A percentile compares a stretch with the other conserved stretches of the same genome.
phyloP scores from a whole-genome alignment of 306 rosid species.

The Casuarina cunninghamiana region DNA sequence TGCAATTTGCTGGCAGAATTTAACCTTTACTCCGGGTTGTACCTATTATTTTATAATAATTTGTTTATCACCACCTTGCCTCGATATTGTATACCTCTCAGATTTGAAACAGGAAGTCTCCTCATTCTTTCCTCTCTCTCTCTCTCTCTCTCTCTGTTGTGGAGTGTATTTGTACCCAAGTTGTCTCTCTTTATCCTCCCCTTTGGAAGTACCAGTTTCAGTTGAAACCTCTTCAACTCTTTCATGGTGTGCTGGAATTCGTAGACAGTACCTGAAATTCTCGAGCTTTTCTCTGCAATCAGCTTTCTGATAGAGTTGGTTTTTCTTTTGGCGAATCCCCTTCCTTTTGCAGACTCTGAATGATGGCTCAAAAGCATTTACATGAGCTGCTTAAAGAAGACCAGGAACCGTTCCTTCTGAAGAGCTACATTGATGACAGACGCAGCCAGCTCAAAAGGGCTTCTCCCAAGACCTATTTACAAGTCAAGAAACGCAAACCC shows the following conservation, averaged over 20 bases:
- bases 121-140: conserved; percentile 31
- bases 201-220: neutral
- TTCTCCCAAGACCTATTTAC: conserved; percentile 29
- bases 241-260: conserved; percentile 13
- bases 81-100: conserved; percentile 49
- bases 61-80: conserved; percentile 40
- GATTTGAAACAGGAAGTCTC: conserved; percentile 68
- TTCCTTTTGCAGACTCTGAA: neutral
- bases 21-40: neutral
- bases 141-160: conserved; percentile 1
- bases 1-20: conserved; percentile 7
- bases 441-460: conserved; percentile 39
- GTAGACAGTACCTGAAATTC: neutral
- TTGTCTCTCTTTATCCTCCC: neutral
- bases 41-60: conserved; percentile 32
- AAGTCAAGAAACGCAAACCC: conserved; percentile 38
- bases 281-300: neutral
- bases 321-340: neutral
- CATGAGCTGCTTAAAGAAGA: conserved; percentile 57
- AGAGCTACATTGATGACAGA: conserved; percentile 51
- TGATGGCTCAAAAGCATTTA: conserved; percentile 53
- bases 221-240: conserved; percentile 32
- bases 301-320: neutral
- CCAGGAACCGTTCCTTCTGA: conserved; percentile 67
- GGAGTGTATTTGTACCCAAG: conserved; percentile 31